Base-by-base conservation (phyloP, 1,139 yeast species). In the Magnusiomyces magnusii region DNA sequence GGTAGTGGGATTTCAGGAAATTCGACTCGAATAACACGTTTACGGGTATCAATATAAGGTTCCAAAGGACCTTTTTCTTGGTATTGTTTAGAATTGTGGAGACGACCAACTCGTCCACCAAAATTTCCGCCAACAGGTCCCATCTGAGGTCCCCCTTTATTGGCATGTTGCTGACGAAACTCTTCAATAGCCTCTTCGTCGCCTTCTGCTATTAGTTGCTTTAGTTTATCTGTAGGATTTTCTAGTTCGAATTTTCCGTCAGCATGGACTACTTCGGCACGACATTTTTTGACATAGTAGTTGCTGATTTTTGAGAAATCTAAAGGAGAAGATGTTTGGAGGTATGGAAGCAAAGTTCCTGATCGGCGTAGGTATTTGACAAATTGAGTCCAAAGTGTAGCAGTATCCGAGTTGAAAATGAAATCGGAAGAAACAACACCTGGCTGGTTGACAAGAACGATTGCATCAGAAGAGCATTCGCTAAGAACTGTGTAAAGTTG, bases 391-490 rank as follows among this genome's bases (percentile, higher is more conserved):
- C 88, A 86, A 28, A 76, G 71, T 2, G 77, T 21, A 5, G 55
- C 28, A 3, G 59, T 57, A 3, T 31, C 42, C 23, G 47, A 7
- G n/a, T 24, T 27, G 25, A 24, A 27, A 66, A 23, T 67, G 61
- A 89, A 75, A 70, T 89, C 96, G n/a, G 73, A 73, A 56, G 78
- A 73, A 1, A 71, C 71, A 58, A 89, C 70, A 0, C 95, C 95
- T 0, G 96, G 96, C 53, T 82, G 83, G 36, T 31, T 31, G 36
- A 31, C 36, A 31, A 31, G 13, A 31, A 31, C 67, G 65, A 86
- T 87, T 0, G 85, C 87, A 68, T 88, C 87, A 0, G 92, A 81
- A 1, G 84, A 74, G 67, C 96, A 90, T 51, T 78, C 77, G 1
- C 83, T 81, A 17, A 85, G 72, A 47, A 83, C 69, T 58, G 80